Conservation (phyloP, 176 grass and related monocot species). For the Dendrocalamus sinicus region DNA sequence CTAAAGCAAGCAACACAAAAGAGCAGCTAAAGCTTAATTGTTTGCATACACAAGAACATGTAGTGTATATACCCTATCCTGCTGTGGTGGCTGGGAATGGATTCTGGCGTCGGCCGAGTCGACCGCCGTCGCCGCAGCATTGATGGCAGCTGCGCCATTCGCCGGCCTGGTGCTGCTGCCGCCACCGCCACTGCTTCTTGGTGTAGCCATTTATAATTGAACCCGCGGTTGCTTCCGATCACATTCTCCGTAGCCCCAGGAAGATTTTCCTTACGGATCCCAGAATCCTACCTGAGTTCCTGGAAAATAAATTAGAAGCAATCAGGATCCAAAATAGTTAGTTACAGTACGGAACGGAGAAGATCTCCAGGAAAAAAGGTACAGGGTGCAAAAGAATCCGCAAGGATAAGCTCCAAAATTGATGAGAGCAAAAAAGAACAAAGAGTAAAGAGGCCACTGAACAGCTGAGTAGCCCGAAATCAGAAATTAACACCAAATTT, state of each 20-base stretch:
- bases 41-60: constrained; percentile 40
- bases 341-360: background rate
- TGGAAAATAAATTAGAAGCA: constrained; percentile 20
- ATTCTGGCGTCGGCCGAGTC: constrained; percentile 63
- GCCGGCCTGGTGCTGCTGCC: constrained; percentile 37
- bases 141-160: constrained; percentile 64
- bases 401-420: background rate
- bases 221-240: constrained; percentile 29
- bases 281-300: constrained; percentile 32
- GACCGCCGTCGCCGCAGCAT: constrained; percentile 60
- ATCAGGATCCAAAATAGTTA: constrained; percentile 42
- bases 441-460: background rate
- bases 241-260: constrained; percentile 34
- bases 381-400: background rate
- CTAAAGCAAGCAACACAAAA: constrained; percentile 53
- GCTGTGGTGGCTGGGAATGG: constrained; percentile 55
- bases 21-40: constrained; percentile 36
- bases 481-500: background rate
- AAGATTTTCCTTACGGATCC: constrained; percentile 41
- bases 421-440: background rate
- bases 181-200: constrained; percentile 54
- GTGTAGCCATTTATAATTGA: constrained; percentile 44
- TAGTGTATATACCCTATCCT: constrained; percentile 61
- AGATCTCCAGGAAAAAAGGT: constrained; percentile 14
- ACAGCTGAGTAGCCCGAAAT: background rate